Base-by-base conservation (phyloP, 176 grass and related monocot species). In the Cenchrus americanus region DNA sequence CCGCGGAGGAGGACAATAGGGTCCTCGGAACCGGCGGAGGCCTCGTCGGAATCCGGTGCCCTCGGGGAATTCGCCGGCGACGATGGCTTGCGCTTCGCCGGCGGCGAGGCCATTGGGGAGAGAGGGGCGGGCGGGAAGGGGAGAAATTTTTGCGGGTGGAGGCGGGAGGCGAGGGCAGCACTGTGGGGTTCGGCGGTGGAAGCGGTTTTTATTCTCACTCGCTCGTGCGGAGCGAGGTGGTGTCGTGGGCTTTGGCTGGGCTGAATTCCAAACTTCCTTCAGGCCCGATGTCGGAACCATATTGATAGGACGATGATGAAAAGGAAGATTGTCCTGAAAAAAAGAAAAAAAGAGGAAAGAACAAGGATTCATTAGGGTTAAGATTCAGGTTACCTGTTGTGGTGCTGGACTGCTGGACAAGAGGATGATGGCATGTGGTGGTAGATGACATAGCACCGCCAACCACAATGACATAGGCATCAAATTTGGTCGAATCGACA, bases 1-100 rank as follows among this genome's bases (percentile, higher is more conserved):
- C 63, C 85, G 66, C 96, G 96, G 65, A 98, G 88, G 43, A 77
- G 77, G 7, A n/a, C 48, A 10, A 74, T 54, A 13, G 89, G 87
- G 10, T 89, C 75, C 51, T 89, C 83, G 5, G 13, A 10, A 10
- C 48, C 9, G 0, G 60, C 22, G 1, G 34, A 14, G 7, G 14
- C 3, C 40, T 79, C 66, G 17, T 53, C 70, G 13, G 17, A 8
- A 0, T 34, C 12, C 14, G 44, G 73, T 17, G 66, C 10, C 0
- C 15, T n/a, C 1, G 49, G n/a, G 27, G 12, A 27, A 5, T 90
- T 49, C 4, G 41, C 27, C 59, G 51, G 79, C 21, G 66, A 53
- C 42, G 76, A 51, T 62, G 75, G 27, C 80, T 13, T 30, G 47
- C 79, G 88, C 88, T 90, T 90, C 79, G 83, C 43, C 43, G 43